Conservation (phyloP, 805 yeast species). For the Naumovozyma baii region DNA sequence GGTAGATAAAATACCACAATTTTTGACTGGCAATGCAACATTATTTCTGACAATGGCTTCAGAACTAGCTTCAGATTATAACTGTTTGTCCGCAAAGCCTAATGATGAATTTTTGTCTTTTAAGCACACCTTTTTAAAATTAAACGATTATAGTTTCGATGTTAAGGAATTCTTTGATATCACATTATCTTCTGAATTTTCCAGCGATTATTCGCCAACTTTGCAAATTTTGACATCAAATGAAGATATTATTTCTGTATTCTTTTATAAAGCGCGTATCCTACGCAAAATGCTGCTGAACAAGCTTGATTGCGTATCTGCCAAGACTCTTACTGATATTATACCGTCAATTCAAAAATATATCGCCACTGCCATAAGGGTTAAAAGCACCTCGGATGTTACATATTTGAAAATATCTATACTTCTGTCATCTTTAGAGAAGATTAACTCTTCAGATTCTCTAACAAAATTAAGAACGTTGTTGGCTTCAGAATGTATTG, state of each 20-base stretch:
- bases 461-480: slow-evolving; percentile 49
- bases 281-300: slow-evolving; percentile 27
- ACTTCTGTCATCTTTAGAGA: slow-evolving; percentile 27
- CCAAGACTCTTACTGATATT: slow-evolving; percentile 16
- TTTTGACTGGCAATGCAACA: slow-evolving; percentile 6
- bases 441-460: slow-evolving; percentile 28
- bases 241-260: slow-evolving; percentile 3
- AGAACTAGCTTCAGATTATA: slow-evolving; percentile 34
- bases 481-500: slow-evolving; percentile 56
- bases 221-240: neutral
- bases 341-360: slow-evolving; percentile 25
- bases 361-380: slow-evolving; percentile 28
- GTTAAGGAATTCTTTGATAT: neutral
- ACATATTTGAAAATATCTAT: slow-evolving; percentile 27
- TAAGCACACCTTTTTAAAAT: slow-evolving; percentile 14
- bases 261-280: slow-evolving; percentile 31
- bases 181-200: neutral
- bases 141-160: slow-evolving; percentile 1
- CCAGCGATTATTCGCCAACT: neutral
- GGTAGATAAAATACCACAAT: slow-evolving; percentile 7
- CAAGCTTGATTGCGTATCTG: slow-evolving; percentile 24
- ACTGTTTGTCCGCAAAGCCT: slow-evolving; percentile 24
- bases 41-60: slow-evolving; percentile 28
- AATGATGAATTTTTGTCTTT: slow-evolving; percentile 12
- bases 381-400: slow-evolving; percentile 28